Percentiles rank a stretch among this genome's conserved stretches.
Evolutionary conservation across 306 rosid genomes (phyloP).

Genomic region (Vachellia collinsii): DNA sequence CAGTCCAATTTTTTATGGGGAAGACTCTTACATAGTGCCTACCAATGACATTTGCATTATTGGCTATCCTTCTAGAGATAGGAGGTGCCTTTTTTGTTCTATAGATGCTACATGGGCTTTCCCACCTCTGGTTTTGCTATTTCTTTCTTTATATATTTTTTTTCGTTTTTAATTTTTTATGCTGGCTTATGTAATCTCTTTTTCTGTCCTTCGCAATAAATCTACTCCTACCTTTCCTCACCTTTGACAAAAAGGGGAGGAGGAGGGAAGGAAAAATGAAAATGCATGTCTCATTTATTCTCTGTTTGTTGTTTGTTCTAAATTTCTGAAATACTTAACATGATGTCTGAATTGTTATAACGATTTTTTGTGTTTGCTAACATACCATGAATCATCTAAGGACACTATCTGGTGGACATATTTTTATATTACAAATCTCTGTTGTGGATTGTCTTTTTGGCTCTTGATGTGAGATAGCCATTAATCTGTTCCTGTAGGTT

Average conservation of each 20-base stretch:
- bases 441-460: conserved; percentile 18
- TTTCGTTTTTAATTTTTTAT: too few species aligned
- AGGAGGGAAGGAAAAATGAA: neutral
- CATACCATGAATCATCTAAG: neutral
- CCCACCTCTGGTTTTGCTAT: neutral
- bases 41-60: neutral
- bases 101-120: conserved; percentile 18
- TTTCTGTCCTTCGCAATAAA: neutral
- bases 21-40: neutral
- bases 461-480: conserved; percentile 20
- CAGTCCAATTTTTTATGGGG: neutral
- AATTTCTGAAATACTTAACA: conserved; percentile 4
- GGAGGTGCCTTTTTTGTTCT: neutral
- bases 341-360: neutral
- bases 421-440: conserved; percentile 6
- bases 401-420: conserved; percentile 14
- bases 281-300: conserved; percentile 6
- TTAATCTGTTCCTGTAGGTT: conserved; percentile 61
- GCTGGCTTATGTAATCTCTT: neutral
- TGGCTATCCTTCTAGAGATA: neutral
- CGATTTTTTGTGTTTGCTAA: conserved; percentile 17
- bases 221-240: neutral
- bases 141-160: too few species aligned
- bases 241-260: neutral
- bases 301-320: neutral